Evolutionary conservation across 805 yeast genomes (phyloP).

Genomic region (Saccharomyces jurei): DNA sequence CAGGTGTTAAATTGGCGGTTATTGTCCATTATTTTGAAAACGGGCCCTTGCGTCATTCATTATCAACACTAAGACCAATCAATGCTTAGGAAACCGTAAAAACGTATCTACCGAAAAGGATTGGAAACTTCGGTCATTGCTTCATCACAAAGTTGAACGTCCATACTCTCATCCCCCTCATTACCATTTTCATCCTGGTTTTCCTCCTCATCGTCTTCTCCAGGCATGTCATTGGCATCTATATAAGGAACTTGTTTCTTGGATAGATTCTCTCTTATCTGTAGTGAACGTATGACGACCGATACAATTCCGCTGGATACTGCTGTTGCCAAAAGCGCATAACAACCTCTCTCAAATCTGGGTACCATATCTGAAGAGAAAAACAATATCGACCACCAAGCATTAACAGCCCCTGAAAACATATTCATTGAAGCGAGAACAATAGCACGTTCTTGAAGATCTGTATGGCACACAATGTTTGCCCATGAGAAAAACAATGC

Average conservation of each 20-base stretch:
- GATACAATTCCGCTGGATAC: constrained; percentile 36
- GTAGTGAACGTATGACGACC: constrained; percentile 36
- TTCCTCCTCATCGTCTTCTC: constrained; percentile 14
- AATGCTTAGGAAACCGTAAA: neutral
- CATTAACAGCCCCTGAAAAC: constrained; percentile 55
- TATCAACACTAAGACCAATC: neutral
- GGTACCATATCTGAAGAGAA: constrained; percentile 48
- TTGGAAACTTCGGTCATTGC: neutral
- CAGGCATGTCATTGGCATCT: constrained; percentile 23
- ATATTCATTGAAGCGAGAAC: constrained; percentile 60
- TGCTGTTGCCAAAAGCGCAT: constrained; percentile 50
- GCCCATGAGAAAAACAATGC: constrained; percentile 59
- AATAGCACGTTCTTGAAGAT: constrained; percentile 55
- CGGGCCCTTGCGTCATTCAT: neutral
- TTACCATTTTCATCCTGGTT: constrained; percentile 13
- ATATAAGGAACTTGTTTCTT: constrained; percentile 19
- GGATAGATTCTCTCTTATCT: constrained; percentile 12
- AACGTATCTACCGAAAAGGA: neutral
- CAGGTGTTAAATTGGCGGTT: neutral
- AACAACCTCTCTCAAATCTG: constrained; percentile 43
- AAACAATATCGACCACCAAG: constrained; percentile 55
- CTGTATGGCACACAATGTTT: constrained; percentile 48
- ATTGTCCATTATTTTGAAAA: neutral
- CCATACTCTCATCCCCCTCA: constrained; percentile 3
- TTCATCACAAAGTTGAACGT: neutral